Evolutionary conservation across 2,329 filamentous ascomycete species (phyloP).

Genomic region (Arthrobotrys megalospora): DNA sequence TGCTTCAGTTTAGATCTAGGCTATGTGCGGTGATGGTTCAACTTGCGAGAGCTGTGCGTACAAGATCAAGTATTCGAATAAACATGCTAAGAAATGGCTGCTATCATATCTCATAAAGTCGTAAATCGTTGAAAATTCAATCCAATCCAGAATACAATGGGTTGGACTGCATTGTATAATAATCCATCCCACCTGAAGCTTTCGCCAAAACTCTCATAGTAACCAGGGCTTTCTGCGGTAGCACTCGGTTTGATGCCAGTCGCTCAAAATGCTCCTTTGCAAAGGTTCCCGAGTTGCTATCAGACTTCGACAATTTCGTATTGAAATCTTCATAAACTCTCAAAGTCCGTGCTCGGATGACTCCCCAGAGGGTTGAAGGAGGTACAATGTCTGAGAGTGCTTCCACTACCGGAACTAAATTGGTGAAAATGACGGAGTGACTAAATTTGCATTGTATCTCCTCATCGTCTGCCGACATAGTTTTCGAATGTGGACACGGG

Average conservation of each 20-base stretch:
- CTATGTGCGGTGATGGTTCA: neutral
- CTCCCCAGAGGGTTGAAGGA: neutral
- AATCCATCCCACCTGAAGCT: slow-evolving; percentile 32
- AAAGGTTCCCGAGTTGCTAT: neutral
- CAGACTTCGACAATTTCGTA: neutral
- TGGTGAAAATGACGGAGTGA: slow-evolving; percentile 27
- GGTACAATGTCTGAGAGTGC: slow-evolving; percentile 11
- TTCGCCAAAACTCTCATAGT: slow-evolving; percentile 35
- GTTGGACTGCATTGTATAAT: slow-evolving; percentile 15
- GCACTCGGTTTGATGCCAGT: neutral
- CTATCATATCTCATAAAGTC: neutral
- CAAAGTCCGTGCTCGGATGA: slow-evolving; percentile 6
- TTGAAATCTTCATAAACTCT: slow-evolving; percentile 12
- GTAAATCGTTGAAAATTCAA: neutral
- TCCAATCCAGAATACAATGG: neutral
- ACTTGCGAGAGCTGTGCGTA: neutral
- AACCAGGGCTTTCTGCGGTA: slow-evolving; percentile 44
- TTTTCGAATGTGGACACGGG: slow-evolving; percentile 23
- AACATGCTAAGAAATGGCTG: neutral
- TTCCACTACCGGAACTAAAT: slow-evolving; percentile 21
- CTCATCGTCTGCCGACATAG: slow-evolving; percentile 33
- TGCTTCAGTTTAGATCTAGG: too few relatives aligned
- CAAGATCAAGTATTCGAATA: neutral
- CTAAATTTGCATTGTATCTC: slow-evolving; percentile 32
- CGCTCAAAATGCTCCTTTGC: slow-evolving; percentile 22